Conservation (phyloP, 2,329 filamentous ascomycete genomes). For the Botryotinia narcissicola region DNA sequence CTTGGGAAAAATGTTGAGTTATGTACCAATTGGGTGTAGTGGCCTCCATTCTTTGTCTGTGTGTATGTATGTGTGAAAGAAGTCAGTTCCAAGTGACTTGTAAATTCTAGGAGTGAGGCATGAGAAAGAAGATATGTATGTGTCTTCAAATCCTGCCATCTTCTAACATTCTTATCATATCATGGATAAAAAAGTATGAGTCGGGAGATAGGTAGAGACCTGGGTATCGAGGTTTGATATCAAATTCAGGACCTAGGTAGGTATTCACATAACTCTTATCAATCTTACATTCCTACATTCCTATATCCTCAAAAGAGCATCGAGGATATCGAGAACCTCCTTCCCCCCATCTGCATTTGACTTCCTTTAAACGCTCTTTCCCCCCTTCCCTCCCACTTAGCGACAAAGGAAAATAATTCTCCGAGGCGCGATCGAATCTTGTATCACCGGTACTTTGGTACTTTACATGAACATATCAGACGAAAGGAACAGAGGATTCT, state of each 20-base stretch:
- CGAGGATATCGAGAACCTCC: background rate
- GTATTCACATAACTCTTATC: background rate
- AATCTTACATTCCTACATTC: background rate
- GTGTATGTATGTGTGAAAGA: background rate
- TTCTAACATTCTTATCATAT: background rate
- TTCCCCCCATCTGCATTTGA: background rate
- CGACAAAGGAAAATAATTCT: slow-evolving; percentile 4
- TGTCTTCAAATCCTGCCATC: background rate
- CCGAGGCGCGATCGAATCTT: slow-evolving; percentile 3
- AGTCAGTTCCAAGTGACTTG: background rate
- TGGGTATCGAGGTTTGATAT: background rate
- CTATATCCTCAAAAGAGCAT: background rate
- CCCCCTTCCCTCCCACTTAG: background rate
- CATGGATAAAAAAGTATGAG: background rate
- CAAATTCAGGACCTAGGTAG: background rate
- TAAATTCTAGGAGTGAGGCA: background rate
- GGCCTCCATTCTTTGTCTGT: background rate
- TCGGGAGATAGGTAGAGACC: background rate
- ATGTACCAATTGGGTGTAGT: background rate
- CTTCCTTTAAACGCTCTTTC: background rate
- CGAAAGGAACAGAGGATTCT: background rate
- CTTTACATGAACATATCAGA: background rate
- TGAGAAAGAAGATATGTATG: background rate
- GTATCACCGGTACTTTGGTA: background rate
- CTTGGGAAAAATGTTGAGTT: background rate